Conservation (phyloP, 1,284 basidiomycete species). For the Leccinum insolens region DNA sequence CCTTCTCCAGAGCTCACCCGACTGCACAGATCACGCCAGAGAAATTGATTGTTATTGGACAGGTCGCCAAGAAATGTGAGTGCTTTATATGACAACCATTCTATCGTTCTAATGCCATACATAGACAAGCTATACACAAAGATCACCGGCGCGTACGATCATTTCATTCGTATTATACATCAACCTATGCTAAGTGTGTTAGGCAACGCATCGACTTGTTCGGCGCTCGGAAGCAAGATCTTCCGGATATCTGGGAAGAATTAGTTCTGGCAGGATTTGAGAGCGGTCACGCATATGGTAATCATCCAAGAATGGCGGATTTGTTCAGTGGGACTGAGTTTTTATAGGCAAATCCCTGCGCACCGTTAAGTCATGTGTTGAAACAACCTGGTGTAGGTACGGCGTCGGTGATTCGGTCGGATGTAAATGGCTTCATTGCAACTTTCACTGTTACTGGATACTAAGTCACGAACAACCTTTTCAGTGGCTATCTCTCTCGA, state of each 20-base stretch:
- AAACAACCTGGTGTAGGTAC: slow-evolving; percentile 72
- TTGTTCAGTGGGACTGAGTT: background rate
- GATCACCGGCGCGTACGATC: slow-evolving; percentile 49
- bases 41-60: slow-evolving; percentile 68
- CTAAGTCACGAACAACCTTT: background rate
- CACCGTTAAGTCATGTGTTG: slow-evolving; percentile 63
- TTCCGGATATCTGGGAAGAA: slow-evolving; percentile 78
- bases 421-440: slow-evolving; percentile 24
- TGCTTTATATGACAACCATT: background rate
- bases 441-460: background rate
- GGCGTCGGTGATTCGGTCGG: slow-evolving; percentile 80
- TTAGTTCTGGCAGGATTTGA: slow-evolving; percentile 72
- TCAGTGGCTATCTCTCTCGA: slow-evolving; percentile 70
- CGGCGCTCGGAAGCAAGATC: slow-evolving; percentile 73
- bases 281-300: slow-evolving; percentile 78
- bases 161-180: background rate
- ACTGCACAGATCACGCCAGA: slow-evolving; percentile 59
- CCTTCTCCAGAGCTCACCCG: background rate
- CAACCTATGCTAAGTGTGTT: background rate
- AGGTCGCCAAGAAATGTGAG: slow-evolving; percentile 70
- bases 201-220: slow-evolving; percentile 75
- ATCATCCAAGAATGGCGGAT: slow-evolving; percentile 27
- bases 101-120: background rate
- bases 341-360: slow-evolving; percentile 48
- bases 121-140: slow-evolving; percentile 66